Evolutionary conservation across 768 basidiomycete genomes (phyloP).

Genomic region (Tubosaeta sp.): DNA sequence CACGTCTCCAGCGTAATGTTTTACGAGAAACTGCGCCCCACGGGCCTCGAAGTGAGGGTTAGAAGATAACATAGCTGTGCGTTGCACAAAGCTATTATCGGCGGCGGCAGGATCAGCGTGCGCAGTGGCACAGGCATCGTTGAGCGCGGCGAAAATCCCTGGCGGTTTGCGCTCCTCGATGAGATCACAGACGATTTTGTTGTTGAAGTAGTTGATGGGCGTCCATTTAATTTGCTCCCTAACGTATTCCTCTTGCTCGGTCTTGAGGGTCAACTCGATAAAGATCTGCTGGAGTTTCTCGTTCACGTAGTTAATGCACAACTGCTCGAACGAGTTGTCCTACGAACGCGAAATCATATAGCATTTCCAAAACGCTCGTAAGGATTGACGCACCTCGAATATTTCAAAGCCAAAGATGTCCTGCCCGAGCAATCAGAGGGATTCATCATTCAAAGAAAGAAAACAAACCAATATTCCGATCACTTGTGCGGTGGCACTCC

Average conservation of each 20-base stretch:
- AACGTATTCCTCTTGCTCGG: conserved; percentile 99
- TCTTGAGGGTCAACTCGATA: conserved; percentile 97
- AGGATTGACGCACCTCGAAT: conserved; percentile 62
- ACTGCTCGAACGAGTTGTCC: conserved; percentile 95
- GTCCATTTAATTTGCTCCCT: conserved; percentile 99
- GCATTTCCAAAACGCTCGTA: conserved; percentile 1
- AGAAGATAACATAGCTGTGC: conserved; percentile 71
- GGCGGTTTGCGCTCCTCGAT: conserved; percentile 97
- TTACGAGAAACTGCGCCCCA: conserved; percentile 90
- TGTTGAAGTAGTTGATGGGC: conserved; percentile 98
- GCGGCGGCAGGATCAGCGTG: conserved; percentile 96
- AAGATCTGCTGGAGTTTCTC: conserved; percentile 99
- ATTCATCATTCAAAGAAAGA: background rate
- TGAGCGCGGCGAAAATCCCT: conserved; percentile 95
- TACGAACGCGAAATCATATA: conserved; percentile 33
- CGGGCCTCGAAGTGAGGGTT: conserved; percentile 95
- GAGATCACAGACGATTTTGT: conserved; percentile 96
- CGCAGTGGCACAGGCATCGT: conserved; percentile 98
- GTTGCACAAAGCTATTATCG: conserved; percentile 94
- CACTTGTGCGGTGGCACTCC: conserved; percentile 65
- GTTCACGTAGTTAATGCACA: conserved; percentile 99
- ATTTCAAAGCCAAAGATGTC: conserved; percentile 99
- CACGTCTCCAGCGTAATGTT: conserved; percentile 98
- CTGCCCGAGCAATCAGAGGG: conserved; percentile 32
- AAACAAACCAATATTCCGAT: conserved; percentile 83